A percentile compares a stretch with the other conserved stretches of the same genome.
Conservation (phyloP, 164 flowering plant genomes). For the Taxillus chinensis region DNA sequence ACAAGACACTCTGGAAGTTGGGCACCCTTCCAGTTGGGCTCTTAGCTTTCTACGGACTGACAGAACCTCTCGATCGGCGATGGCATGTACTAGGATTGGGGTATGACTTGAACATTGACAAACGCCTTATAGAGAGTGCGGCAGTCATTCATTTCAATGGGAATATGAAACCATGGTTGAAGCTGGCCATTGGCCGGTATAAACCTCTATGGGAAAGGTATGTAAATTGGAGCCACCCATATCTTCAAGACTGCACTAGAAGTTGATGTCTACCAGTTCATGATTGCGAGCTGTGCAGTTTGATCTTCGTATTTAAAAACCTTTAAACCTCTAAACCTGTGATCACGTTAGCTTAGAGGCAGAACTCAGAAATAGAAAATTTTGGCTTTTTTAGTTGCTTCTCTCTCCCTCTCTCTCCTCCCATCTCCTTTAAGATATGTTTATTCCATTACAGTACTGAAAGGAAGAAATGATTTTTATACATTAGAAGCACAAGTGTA, state of each 20-base stretch:
- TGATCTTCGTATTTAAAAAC: conserved; percentile 7
- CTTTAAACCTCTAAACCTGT: conserved; percentile 2
- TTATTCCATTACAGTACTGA: conserved; percentile 6
- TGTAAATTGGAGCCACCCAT: conserved; percentile 46
- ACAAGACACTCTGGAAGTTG: conserved; percentile 53
- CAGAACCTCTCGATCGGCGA: conserved; percentile 85
- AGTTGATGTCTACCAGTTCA: conserved; percentile 22
- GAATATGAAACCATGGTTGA: conserved; percentile 86
- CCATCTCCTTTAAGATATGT: background rate
- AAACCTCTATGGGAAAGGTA: conserved; percentile 66
- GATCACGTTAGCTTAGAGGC: conserved; percentile 20
- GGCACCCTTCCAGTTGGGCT: conserved; percentile 84
- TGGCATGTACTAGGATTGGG: conserved; percentile 90
- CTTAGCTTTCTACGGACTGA: conserved; percentile 67
- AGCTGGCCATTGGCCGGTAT: conserved; percentile 52
- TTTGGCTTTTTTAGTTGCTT: conserved; percentile 20
- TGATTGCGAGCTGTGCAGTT: conserved; percentile 3
- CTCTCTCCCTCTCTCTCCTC: background rate
- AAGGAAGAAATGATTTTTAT: conserved; percentile 13
- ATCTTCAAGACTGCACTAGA: conserved; percentile 40
- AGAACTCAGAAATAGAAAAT: conserved; percentile 18
- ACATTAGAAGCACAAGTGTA: conserved; percentile 16
- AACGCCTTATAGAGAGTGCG: conserved; percentile 67
- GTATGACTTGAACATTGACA: conserved; percentile 54
- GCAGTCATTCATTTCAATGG: conserved; percentile 81